These are phyloP conservation scores for Inosperma sp. DNA, from an alignment of 768 basidiomycete species.

Conservation along the genomic window DNA sequence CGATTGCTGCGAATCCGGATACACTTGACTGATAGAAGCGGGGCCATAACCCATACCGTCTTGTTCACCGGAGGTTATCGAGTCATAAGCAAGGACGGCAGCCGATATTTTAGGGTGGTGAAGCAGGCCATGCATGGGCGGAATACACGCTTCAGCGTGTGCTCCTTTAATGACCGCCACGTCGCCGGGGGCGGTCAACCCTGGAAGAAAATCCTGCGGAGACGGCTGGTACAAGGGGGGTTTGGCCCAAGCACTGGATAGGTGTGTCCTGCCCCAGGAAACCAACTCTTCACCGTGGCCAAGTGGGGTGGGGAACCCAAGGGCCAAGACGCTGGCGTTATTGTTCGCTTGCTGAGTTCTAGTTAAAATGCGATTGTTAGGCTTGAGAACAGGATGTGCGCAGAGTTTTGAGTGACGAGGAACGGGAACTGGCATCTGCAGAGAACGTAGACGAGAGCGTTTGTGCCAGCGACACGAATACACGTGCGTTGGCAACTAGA, in stretches of 20 bases:
- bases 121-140: conserved; percentile 53
- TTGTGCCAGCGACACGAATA: conserved; percentile 42
- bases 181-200: conserved; percentile 76
- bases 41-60: not conserved
- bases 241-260: conserved; percentile 64
- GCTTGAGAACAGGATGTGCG: conserved; percentile 66
- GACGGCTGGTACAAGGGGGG: conserved; percentile 31
- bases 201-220: conserved; percentile 60
- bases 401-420: conserved; percentile 53
- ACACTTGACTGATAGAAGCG: not conserved
- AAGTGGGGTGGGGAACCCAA: conserved; percentile 60
- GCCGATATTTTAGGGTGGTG: conserved; percentile 16
- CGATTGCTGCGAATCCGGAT: not conserved
- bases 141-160: conserved; percentile 80
- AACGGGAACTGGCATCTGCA: conserved; percentile 88
- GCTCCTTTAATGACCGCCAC: conserved; percentile 80
- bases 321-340: conserved; percentile 55
- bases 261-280: conserved; percentile 64
- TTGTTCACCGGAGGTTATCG: not conserved
- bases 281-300: conserved; percentile 71
- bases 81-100: conserved; percentile 5
- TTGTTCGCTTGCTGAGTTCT: conserved; percentile 47
- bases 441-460: conserved; percentile 35
- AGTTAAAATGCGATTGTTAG: conserved; percentile 40
- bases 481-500: conserved; percentile 37